phyloP scores from a whole-genome alignment of 805 yeast genomes.

The Candida ascalaphidarum region DNA sequence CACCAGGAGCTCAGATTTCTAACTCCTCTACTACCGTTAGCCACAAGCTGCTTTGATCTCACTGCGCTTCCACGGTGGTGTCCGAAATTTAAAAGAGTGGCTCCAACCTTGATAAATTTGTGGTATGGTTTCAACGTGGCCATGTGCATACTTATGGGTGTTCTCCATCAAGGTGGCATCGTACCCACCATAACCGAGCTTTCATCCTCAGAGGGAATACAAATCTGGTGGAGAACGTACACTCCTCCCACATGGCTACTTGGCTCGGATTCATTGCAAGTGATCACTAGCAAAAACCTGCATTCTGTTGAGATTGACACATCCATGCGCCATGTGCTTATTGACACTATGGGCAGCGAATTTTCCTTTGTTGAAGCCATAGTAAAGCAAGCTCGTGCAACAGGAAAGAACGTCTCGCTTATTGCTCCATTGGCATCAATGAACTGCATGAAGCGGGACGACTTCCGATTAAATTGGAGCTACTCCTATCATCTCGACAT shows the following conservation, averaged over 20 bases:
- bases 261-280: slow-evolving; percentile 12
- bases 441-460: slow-evolving; percentile 14
- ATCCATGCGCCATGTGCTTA: slow-evolving; percentile 3
- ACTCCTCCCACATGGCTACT: slow-evolving; percentile 88
- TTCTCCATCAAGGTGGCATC: slow-evolving; percentile 86
- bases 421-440: slow-evolving; percentile 35
- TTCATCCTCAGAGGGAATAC: slow-evolving; percentile 16
- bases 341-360: slow-evolving; percentile 46
- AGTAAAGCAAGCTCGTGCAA: slow-evolving; percentile 3
- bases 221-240: slow-evolving; percentile 91
- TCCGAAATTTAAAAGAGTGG: slow-evolving; percentile 2
- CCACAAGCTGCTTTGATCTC: slow-evolving; percentile 49
- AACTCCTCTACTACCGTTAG: slow-evolving; percentile 67
- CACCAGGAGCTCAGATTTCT: slow-evolving; percentile 94
- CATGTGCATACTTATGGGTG: slow-evolving; percentile 64
- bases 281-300: slow-evolving; percentile 7
- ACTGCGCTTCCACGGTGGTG: neutral
- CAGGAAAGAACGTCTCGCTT: slow-evolving; percentile 9
- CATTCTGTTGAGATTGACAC: slow-evolving; percentile 3
- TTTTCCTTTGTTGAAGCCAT: slow-evolving; percentile 11
- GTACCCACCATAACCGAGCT: slow-evolving; percentile 42
- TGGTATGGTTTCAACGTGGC: slow-evolving; percentile 63
- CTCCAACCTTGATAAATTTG: slow-evolving; percentile 16
- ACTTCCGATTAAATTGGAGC: slow-evolving; percentile 31
- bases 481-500: slow-evolving; percentile 51